These are phyloP conservation scores for Auriscalpium microsporum DNA, from an alignment of 768 basidiomycete species.

Conservation along the genomic window DNA sequence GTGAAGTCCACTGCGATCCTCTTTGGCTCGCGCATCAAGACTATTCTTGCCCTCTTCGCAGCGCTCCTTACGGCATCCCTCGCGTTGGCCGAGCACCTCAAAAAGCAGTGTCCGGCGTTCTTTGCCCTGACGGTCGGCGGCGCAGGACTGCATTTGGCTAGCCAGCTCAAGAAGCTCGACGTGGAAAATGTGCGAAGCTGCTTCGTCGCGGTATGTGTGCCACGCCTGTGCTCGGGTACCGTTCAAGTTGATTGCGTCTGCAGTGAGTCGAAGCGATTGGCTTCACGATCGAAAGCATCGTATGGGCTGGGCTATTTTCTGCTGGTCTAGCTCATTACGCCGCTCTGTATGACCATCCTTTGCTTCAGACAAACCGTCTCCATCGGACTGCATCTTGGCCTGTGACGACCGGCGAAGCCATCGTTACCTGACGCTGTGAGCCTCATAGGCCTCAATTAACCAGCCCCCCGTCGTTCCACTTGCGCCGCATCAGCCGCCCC, in stretches of 20 bases:
- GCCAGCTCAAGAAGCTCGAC: slow-evolving; percentile 4
- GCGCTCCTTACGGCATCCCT: slow-evolving; percentile 18
- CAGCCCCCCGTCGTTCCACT: too few relatives aligned
- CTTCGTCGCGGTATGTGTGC: neutral
- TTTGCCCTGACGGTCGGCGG: slow-evolving; percentile 5
- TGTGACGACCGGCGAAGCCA: too few relatives aligned
- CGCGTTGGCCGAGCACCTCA: slow-evolving; percentile 20
- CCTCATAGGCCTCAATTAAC: too few relatives aligned
- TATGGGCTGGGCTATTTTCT: slow-evolving; percentile 2
- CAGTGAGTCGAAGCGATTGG: slow-evolving; percentile 7
- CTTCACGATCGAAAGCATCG: neutral
- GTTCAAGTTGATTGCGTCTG: neutral
- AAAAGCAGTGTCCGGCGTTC: slow-evolving; percentile 16
- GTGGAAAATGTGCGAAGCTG: slow-evolving; percentile 3
- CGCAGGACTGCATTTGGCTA: neutral
- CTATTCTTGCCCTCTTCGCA: slow-evolving; percentile 36
- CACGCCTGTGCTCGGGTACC: too few relatives aligned
- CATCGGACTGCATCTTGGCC: too few relatives aligned
- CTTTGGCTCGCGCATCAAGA: slow-evolving; percentile 38
- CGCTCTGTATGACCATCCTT: too few relatives aligned
- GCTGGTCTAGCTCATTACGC: neutral
- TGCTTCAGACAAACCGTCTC: too few relatives aligned
- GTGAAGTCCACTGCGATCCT: slow-evolving; percentile 57
- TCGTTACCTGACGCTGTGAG: too few relatives aligned
- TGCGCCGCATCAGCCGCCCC: too few relatives aligned